phyloP scores from a whole-genome alignment of 371 early-diverging fungal genomes.

The Coemansia sp. region DNA sequence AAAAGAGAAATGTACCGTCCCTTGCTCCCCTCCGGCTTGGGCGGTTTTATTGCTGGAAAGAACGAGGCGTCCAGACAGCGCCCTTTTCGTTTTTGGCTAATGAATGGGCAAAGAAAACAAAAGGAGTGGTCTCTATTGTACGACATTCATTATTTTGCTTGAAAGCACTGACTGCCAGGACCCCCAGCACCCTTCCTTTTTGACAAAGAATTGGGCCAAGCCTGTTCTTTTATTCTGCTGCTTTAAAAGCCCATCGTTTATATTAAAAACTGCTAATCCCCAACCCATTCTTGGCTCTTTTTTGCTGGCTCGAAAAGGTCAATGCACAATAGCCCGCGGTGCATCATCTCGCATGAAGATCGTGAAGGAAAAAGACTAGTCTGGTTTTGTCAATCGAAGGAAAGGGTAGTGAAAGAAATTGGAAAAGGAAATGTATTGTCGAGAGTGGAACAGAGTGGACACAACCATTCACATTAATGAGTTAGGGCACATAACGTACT shows the following conservation, averaged over 20 bases:
- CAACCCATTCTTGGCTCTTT: background rate
- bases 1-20: background rate
- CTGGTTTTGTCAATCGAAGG: background rate
- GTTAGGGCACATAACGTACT: too few relatives aligned
- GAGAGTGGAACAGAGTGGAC: too few relatives aligned
- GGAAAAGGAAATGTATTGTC: too few relatives aligned
- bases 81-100: background rate
- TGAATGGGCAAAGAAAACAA: background rate
- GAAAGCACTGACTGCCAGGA: background rate
- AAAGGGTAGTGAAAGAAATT: background rate
- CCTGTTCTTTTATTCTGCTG: background rate
- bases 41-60: background rate
- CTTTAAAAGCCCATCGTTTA: too few relatives aligned
- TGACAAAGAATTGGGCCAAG: background rate
- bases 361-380: background rate
- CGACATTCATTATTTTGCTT: background rate
- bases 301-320: background rate
- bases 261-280: too few relatives aligned
- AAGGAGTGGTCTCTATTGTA: background rate
- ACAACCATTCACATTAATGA: too few relatives aligned
- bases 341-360: background rate
- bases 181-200: background rate
- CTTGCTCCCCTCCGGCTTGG: background rate
- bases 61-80: background rate
- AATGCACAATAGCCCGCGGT: background rate